Percentiles rank a stretch among this genome's conserved stretches.
These are phyloP conservation scores for Monosporozyma aquatica DNA, from an alignment of 805 yeast species.

Conservation along the genomic window DNA sequence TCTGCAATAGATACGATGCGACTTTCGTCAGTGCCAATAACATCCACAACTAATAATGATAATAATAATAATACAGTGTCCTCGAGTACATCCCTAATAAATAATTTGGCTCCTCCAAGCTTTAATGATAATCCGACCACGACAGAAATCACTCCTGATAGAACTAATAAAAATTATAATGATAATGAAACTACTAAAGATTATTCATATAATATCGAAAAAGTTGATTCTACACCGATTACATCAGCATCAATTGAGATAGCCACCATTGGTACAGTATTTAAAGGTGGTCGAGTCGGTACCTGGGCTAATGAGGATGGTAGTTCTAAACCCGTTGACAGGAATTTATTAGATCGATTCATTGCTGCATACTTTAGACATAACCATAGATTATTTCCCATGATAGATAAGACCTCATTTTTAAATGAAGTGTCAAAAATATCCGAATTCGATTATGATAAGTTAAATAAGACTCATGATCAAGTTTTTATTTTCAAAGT, in stretches of 20 bases:
- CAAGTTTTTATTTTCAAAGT: slow-evolving; percentile 35
- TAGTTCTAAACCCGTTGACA: slow-evolving; percentile 24
- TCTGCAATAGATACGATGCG: neutral
- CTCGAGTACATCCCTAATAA: too few relatives aligned
- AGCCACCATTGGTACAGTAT: slow-evolving; percentile 22
- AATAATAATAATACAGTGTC: neutral
- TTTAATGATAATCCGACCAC: too few relatives aligned
- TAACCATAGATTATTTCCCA: slow-evolving; percentile 37
- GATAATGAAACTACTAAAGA: slow-evolving; percentile 5
- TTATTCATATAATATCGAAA: slow-evolving; percentile 9
- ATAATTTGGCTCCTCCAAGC: too few relatives aligned
- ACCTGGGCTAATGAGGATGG: slow-evolving; percentile 23
- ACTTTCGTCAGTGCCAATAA: neutral
- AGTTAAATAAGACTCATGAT: slow-evolving; percentile 18
- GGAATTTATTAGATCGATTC: slow-evolving; percentile 30
- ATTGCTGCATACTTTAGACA: slow-evolving; percentile 39
- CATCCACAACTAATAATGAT: neutral
- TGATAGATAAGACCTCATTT: slow-evolving; percentile 34
- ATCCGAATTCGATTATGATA: slow-evolving; percentile 23
- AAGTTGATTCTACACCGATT: slow-evolving; percentile 23
- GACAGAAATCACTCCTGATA: too few relatives aligned
- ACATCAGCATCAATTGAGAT: slow-evolving; percentile 26
- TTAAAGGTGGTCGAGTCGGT: slow-evolving; percentile 25
- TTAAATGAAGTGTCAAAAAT: slow-evolving; percentile 27
- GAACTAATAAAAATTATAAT: neutral